Evolutionary conservation across 495 filamentous ascomycete genomes (phyloP).

Genomic region (Aspergillus nanangensis): DNA sequence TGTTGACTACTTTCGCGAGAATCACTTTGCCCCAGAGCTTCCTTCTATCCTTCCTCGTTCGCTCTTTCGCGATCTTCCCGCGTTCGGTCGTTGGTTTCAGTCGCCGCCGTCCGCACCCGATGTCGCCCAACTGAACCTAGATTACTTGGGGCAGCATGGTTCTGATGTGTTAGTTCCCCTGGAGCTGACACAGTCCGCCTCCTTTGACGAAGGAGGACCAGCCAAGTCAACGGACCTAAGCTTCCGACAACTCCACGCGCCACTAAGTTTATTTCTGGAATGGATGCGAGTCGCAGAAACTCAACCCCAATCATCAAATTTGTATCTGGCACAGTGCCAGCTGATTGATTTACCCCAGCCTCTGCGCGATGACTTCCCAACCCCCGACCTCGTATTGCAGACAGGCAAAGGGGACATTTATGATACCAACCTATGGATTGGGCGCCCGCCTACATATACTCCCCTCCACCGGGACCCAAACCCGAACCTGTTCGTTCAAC

Average conservation of each 20-base stretch:
- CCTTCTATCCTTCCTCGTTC: slow-evolving; percentile 46
- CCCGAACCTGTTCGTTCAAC: slow-evolving; percentile 85
- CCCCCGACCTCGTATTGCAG: slow-evolving; percentile 56
- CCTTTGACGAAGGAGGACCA: background rate
- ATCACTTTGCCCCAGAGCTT: slow-evolving; percentile 40
- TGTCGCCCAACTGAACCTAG: slow-evolving; percentile 34
- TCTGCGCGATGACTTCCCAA: slow-evolving; percentile 62
- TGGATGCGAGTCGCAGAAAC: slow-evolving; percentile 40
- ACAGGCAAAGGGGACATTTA: slow-evolving; percentile 76
- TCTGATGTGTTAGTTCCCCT: slow-evolving; percentile 50
- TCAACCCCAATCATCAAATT: slow-evolving; percentile 26
- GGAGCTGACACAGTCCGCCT: slow-evolving; percentile 43
- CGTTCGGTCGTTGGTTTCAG: slow-evolving; percentile 52
- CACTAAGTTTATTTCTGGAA: slow-evolving; percentile 53
- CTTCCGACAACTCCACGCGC: slow-evolving; percentile 55
- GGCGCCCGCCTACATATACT: slow-evolving; percentile 78
- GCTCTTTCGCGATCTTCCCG: slow-evolving; percentile 43
- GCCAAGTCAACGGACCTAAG: slow-evolving; percentile 5
- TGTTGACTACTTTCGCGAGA: slow-evolving; percentile 43
- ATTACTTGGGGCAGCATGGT: slow-evolving; percentile 46
- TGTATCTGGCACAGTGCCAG: slow-evolving; percentile 85
- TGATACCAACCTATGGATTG: slow-evolving; percentile 82
- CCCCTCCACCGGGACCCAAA: slow-evolving; percentile 92
- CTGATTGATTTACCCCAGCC: slow-evolving; percentile 58
- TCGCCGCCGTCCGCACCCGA: background rate